Evolutionary conservation across 371 early-diverging fungal species (phyloP).

Genomic region (Apophysomyces variabilis): DNA sequence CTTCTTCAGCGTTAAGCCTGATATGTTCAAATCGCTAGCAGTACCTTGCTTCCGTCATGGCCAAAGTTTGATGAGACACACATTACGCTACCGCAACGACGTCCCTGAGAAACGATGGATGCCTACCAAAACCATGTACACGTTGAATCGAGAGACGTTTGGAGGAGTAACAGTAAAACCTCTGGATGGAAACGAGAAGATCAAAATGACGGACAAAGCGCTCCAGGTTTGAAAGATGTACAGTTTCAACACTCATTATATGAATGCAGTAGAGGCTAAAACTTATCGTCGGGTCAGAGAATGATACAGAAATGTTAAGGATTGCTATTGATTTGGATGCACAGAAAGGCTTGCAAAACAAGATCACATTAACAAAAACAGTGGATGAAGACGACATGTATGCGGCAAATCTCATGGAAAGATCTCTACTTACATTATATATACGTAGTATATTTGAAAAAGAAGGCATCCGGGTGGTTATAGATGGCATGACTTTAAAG

Average conservation of each 20-base stretch:
- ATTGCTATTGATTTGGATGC: not conserved
- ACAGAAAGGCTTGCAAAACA: not conserved
- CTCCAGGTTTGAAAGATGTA: not conserved
- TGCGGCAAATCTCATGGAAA: constrained; percentile 15
- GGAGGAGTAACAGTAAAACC: not conserved
- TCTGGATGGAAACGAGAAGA: not conserved
- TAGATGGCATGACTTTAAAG: constrained; percentile 84
- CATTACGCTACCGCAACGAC: too few species aligned
- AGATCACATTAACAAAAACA: not conserved
- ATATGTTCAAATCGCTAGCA: too few species aligned
- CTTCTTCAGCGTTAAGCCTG: too few species aligned
- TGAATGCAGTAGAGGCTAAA: not conserved
- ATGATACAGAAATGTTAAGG: not conserved
- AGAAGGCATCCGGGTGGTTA: constrained; percentile 80
- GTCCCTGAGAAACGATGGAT: too few species aligned
- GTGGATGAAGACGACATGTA: not conserved
- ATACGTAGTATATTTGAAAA: constrained; percentile 76
- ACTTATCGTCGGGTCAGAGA: not conserved
- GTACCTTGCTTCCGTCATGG: too few species aligned
- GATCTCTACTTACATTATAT: constrained; percentile 2
- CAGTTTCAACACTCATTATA: too few species aligned
- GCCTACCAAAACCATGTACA: not conserved
- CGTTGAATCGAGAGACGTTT: not conserved
- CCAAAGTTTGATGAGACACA: too few species aligned
- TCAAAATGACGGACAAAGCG: not conserved